Conservation (phyloP, 148 eudicot genomes). For the Persicaria maculosa region DNA sequence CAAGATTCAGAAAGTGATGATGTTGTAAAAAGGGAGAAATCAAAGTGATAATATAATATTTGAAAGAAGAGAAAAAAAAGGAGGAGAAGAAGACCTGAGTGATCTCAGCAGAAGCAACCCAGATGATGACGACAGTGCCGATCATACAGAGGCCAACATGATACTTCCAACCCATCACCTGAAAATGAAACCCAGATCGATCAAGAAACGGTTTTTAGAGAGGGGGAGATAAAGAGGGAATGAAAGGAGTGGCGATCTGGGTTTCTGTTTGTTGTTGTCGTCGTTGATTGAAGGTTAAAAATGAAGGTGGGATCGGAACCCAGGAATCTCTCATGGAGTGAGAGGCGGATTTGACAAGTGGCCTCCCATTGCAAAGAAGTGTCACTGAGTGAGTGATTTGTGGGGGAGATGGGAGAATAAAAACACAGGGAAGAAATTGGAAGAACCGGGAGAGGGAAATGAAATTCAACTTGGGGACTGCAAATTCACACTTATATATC, state of each 20-base stretch:
- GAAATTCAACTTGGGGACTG: too few relatives aligned
- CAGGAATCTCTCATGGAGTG: background rate
- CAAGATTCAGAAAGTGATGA: too few relatives aligned
- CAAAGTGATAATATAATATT: too few relatives aligned
- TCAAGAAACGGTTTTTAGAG: too few relatives aligned
- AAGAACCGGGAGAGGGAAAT: too few relatives aligned
- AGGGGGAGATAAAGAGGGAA: background rate
- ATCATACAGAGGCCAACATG: background rate
- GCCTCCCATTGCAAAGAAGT: background rate
- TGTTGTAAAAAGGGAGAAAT: too few relatives aligned
- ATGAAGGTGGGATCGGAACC: background rate
- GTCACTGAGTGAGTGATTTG: background rate
- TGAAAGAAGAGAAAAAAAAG: too few relatives aligned
- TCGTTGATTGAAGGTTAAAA: background rate
- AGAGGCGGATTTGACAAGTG: background rate
- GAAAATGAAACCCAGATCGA: background rate
- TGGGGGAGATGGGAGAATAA: background rate
- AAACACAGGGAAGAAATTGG: background rate
- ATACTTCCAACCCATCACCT: constrained; percentile 3
- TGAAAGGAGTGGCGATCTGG: background rate
- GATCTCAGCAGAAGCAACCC: constrained; percentile 8
- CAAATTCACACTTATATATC: too few relatives aligned
- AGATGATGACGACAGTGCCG: constrained; percentile 4
- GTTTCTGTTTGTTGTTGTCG: background rate
- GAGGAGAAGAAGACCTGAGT: background rate